Percentiles rank a stretch among this genome's conserved stretches.
These are phyloP conservation scores for Candida qinlingensis DNA, from an alignment of 805 yeast genomes.

Conservation along the genomic window DNA sequence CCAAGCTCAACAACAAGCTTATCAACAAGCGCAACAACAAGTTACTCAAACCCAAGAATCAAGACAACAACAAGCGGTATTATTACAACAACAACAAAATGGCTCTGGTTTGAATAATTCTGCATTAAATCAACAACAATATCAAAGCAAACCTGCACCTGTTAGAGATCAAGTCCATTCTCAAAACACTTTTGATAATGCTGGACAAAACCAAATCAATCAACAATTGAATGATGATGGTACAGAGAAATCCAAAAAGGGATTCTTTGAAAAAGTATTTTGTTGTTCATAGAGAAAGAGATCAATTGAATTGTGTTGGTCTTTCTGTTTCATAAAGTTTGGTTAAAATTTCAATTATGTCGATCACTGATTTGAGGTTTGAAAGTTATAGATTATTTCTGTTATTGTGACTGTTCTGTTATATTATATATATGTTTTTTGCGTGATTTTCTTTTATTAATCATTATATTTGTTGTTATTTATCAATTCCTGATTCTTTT, in stretches of 20 bases:
- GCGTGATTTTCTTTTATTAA: no score
- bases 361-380: no score
- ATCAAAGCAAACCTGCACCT: constrained; percentile 26
- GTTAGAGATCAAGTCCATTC: constrained; percentile 25
- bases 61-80: constrained; percentile 6
- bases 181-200: constrained; percentile 16
- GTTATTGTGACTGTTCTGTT: no score
- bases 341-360: neutral
- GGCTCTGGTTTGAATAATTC: constrained; percentile 12
- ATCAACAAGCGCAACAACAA: constrained; percentile 15
- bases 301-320: neutral
- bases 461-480: no score
- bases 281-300: constrained; percentile 17
- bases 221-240: constrained; percentile 15
- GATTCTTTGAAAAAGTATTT: constrained; percentile 21
- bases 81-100: constrained; percentile 1
- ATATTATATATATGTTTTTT: no score
- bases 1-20: constrained; percentile 16
- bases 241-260: constrained; percentile 16
- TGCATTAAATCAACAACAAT: constrained; percentile 25
- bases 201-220: constrained; percentile 15
- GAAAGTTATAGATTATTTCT: no score
- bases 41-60: constrained; percentile 16
- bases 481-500: no score
- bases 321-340: neutral